phyloP scores from a whole-genome alignment of 345 rosid species.

The Camelina laxa region DNA sequence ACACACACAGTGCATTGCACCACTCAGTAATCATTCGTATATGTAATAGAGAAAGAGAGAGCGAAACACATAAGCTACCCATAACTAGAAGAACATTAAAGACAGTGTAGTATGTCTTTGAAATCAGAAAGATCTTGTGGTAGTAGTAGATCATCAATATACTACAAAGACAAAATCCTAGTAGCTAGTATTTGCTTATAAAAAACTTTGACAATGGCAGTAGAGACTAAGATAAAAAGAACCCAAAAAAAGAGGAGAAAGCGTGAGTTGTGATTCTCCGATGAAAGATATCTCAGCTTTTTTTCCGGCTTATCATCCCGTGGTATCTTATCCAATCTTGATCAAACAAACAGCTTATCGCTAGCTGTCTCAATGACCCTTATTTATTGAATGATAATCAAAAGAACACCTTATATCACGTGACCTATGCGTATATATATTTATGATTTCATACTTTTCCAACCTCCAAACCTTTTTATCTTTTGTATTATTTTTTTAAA shows the following conservation, averaged over 20 bases:
- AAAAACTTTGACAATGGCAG: background rate
- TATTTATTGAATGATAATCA: background rate
- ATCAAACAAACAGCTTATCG: background rate
- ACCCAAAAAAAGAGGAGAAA: no score
- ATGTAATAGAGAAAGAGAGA: background rate
- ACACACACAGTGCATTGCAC: slow-evolving; percentile 9
- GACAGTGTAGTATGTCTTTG: background rate
- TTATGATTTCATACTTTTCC: slow-evolving; percentile 24
- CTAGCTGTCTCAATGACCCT: slow-evolving; percentile 23
- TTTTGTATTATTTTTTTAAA: background rate
- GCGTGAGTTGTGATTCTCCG: no score
- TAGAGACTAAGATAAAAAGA: no score
- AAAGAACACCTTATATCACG: slow-evolving; percentile 28
- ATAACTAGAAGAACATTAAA: slow-evolving; percentile 11
- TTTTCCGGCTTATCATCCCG: background rate
- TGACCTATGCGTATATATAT: slow-evolving; percentile 20
- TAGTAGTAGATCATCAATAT: background rate
- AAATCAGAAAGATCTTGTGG: background rate
- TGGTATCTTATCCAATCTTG: slow-evolving; percentile 5
- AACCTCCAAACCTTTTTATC: slow-evolving; percentile 2
- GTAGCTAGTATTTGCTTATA: background rate
- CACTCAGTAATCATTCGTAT: background rate
- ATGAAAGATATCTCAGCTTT: background rate
- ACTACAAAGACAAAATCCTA: background rate
- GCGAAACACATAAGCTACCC: no score